These are phyloP conservation scores for Phialophora verrucosa DNA, from an alignment of 2,329 filamentous ascomycete genomes.

Conservation along the genomic window DNA sequence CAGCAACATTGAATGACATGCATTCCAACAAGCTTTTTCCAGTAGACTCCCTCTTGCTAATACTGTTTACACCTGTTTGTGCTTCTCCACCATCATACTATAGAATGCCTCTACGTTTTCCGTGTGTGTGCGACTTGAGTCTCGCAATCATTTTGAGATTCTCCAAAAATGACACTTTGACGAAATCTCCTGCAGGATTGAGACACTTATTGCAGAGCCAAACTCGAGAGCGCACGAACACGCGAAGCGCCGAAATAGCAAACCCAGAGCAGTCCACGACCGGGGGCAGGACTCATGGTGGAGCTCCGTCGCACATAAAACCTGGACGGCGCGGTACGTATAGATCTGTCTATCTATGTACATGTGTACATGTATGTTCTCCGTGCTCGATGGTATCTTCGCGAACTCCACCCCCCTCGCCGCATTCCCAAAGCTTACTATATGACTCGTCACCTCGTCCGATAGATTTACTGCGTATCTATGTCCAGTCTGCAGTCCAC, in stretches of 20 bases:
- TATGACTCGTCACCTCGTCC: no score
- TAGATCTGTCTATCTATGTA: no score
- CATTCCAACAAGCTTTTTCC: slow-evolving; percentile 24
- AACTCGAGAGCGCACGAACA: not conserved
- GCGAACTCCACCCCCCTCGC: no score
- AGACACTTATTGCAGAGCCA: not conserved
- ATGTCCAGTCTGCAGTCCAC: no score
- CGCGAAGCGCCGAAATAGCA: not conserved
- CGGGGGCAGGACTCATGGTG: no score
- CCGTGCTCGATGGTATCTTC: no score
- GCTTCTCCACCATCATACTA: not conserved
- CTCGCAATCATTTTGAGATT: not conserved
- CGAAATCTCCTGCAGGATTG: not conserved
- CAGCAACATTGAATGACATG: slow-evolving; percentile 19
- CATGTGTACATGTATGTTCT: no score
- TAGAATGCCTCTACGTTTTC: not conserved
- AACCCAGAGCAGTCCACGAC: not conserved
- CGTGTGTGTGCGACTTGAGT: not conserved
- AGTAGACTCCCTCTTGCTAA: not conserved
- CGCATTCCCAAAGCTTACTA: no score
- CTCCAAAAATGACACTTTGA: not conserved
- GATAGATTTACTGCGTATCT: no score
- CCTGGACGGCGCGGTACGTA: no score
- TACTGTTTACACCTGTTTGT: not conserved
- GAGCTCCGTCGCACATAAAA: no score